phyloP scores from a whole-genome alignment of 768 basidiomycete genomes.

The Collybiopsis confluens region DNA sequence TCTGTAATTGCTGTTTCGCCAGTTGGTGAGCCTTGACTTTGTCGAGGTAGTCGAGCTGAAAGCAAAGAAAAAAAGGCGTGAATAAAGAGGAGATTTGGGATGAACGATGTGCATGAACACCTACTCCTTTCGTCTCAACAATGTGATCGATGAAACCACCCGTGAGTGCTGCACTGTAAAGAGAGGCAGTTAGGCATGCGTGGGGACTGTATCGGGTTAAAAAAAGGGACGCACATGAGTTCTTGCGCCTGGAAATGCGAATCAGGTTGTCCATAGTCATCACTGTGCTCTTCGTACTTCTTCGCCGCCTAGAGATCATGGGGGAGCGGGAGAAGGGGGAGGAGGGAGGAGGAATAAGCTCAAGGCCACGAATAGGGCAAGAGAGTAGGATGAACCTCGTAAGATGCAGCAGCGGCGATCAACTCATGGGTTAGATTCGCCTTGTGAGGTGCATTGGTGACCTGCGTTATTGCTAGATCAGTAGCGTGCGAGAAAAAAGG shows the following conservation, averaged over 20 bases:
- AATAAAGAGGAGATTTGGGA: neutral
- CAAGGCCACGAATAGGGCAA: no score
- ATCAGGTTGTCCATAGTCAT: slow-evolving; percentile 32
- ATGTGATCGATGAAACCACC: slow-evolving; percentile 38
- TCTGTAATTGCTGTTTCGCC: no score
- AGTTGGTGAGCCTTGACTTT: slow-evolving; percentile 28
- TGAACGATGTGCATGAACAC: slow-evolving; percentile 5
- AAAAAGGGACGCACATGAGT: slow-evolving; percentile 19
- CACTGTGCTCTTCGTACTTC: slow-evolving; percentile 41
- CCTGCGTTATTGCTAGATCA: slow-evolving; percentile 17
- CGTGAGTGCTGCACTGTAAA: slow-evolving; percentile 40
- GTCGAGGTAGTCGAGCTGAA: slow-evolving; percentile 39
- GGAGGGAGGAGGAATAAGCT: no score
- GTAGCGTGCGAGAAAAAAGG: neutral
- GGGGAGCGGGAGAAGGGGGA: no score
- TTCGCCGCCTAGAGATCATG: slow-evolving; percentile 39
- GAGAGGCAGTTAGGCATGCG: neutral
- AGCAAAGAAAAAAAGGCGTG: no score
- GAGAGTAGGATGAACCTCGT: slow-evolving; percentile 31
- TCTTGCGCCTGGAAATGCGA: slow-evolving; percentile 43
- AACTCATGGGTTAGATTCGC: slow-evolving; percentile 48
- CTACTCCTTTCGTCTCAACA: slow-evolving; percentile 46
- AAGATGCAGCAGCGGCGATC: slow-evolving; percentile 50
- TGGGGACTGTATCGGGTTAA: neutral
- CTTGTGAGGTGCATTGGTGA: slow-evolving; percentile 39